Percentiles rank a stretch among this genome's conserved stretches.
Evolutionary conservation across 768 basidiomycete species (phyloP).

Genomic region (Russula lepida): DNA sequence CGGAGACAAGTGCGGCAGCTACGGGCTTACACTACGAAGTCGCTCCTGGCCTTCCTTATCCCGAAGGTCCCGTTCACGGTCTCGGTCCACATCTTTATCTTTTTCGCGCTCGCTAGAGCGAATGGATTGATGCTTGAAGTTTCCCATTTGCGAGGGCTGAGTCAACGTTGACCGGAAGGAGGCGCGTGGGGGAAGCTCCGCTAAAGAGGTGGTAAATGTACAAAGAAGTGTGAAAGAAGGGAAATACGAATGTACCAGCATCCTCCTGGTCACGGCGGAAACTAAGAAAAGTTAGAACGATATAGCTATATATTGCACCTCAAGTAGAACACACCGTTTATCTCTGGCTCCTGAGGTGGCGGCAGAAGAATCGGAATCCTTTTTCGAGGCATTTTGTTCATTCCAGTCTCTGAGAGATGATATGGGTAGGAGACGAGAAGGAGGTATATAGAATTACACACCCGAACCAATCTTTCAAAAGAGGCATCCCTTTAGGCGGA

Average conservation of each 20-base stretch:
- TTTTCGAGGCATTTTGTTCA: constrained; percentile 57
- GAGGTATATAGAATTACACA: constrained; percentile 30
- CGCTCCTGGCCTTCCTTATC: constrained; percentile 75
- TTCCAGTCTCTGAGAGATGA: constrained; percentile 38
- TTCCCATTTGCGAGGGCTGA: constrained; percentile 88
- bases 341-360: constrained; percentile 50
- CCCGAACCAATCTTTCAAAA: constrained; percentile 86
- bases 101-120: constrained; percentile 51
- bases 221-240: background rate
- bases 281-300: constrained; percentile 32
- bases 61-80: constrained; percentile 46
- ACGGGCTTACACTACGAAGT: constrained; percentile 57
- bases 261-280: constrained; percentile 75
- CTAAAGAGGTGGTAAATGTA: constrained; percentile 8
- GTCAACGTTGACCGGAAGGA: constrained; percentile 64
- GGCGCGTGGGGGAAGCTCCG: constrained; percentile 50
- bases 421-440: constrained; percentile 15
- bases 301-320: constrained; percentile 12
- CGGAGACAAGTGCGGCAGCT: background rate
- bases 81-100: constrained; percentile 36
- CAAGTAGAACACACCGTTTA: constrained; percentile 42
- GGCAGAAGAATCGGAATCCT: constrained; percentile 53
- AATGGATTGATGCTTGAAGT: constrained; percentile 82
- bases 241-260: constrained; percentile 38
- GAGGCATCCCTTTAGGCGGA: constrained; percentile 67